These are phyloP conservation scores for Metrosideros polymorpha DNA, from an alignment of 441 rosid genomes.

Conservation along the genomic window DNA sequence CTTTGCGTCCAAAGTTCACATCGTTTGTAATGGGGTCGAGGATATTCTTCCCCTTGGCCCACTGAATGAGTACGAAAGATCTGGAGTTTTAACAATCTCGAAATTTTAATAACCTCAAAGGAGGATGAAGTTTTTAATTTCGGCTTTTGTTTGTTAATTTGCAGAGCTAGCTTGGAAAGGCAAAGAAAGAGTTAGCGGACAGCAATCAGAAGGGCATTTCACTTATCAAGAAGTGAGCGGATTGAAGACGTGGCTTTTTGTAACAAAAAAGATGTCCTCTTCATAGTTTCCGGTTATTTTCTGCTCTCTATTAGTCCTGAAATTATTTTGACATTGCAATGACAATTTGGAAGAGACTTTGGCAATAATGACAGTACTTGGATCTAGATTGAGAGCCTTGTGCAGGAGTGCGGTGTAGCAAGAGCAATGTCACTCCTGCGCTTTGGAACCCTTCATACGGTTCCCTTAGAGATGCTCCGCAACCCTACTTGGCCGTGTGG, in stretches of 20 bases:
- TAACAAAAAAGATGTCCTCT: background rate
- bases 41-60: conserved; percentile 77
- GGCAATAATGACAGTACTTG: background rate
- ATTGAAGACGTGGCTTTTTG: background rate
- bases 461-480: background rate
- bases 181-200: conserved; percentile 66
- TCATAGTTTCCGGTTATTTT: background rate
- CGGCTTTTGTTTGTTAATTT: background rate
- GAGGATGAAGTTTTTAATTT: background rate
- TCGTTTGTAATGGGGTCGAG: conserved; percentile 66
- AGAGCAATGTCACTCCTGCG: background rate
- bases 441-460: background rate
- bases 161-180: conserved; percentile 74
- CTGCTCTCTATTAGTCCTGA: background rate
- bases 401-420: background rate
- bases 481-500: background rate
- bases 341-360: background rate
- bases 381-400: background rate
- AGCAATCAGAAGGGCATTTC: conserved; percentile 79
- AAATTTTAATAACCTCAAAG: background rate
- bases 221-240: conserved; percentile 49
- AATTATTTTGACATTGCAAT: background rate
- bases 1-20: conserved; percentile 76
- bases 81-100: background rate
- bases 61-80: conserved; percentile 84